Base-by-base conservation (phyloP, 1,284 basidiomycete species). In the Apiotrichum akiyoshidainum region DNA sequence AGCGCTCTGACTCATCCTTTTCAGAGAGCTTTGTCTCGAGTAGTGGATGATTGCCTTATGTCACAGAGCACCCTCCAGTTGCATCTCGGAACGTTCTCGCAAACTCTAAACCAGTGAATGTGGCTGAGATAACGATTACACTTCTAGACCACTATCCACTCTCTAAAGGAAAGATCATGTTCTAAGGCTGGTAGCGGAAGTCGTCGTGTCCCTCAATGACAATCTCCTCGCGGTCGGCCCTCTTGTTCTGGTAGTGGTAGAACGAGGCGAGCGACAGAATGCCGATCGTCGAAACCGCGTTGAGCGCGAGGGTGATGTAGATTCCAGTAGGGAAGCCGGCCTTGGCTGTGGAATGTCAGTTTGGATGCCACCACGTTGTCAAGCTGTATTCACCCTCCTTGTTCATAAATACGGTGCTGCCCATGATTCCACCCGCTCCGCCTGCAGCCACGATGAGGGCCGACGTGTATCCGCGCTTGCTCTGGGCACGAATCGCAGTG, bases 401-500 rank as follows among this genome's bases (percentile, higher is more conserved):
- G 47, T 62, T 40, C 13, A 52, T 48, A 46, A 62, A 62, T 1
- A 41, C 16, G 3, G 17, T 16, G 8, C 14, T 17, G 33, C 59
- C 42, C 48, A 64, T 14, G 50, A 64, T 64, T n/a, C 62, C 62
- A 34, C 63, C 60, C 37, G 62, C 39, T 17, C 63, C 63, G 26
- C 63, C 63, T 16, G 37, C 51, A 4, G 57, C 63, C 34, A 65
- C 58, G 48, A 59, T 50, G 34, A 62, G 35, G 5, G 58, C 58
- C 16, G 55, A 52, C 21, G 54, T 40, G 26, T 75, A 73, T n/a
- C 69, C 65, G 39, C 68, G 64, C 64, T 80, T 80, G 37, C 71
- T 70, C 61, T 80, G 75, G 17, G 72, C 68, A 14, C 74, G 74
- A 39, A 81, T 75, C 69, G 79, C 78, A 66, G 75, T 76, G 60